A percentile compares a stretch with the other conserved stretches of the same genome.
These are phyloP conservation scores for Mucor lusitanicus DNA, from an alignment of 371 early-diverging fungal species.

Conservation along the genomic window DNA sequence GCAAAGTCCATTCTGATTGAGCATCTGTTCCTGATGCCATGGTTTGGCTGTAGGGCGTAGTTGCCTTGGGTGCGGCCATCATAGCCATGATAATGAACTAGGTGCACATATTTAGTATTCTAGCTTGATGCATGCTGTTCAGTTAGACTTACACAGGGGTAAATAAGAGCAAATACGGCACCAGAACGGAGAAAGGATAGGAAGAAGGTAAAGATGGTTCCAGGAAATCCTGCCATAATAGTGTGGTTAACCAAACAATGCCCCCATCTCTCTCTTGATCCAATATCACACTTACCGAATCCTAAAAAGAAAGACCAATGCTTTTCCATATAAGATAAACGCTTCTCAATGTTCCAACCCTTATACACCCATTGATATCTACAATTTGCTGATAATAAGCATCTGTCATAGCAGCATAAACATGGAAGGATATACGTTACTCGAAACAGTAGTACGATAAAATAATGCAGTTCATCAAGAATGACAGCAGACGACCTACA, in stretches of 20 bases:
- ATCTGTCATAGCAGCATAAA: no score
- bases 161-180: constrained; percentile 50
- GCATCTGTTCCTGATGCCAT: constrained; percentile 30
- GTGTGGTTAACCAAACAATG: neutral
- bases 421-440: constrained; percentile 18
- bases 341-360: constrained; percentile 53
- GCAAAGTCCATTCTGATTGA: constrained; percentile 34
- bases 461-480: constrained; percentile 45
- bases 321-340: constrained; percentile 50
- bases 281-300: constrained; percentile 36
- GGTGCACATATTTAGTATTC: neutral
- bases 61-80: constrained; percentile 43
- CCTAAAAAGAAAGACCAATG: constrained; percentile 61
- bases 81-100: constrained; percentile 58
- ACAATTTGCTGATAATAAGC: neutral
- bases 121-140: neutral
- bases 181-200: constrained; percentile 45
- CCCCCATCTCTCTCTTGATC: neutral
- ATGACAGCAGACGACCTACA: constrained; percentile 40
- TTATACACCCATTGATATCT: constrained; percentile 57
- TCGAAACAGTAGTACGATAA: constrained; percentile 50
- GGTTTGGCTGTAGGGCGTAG: constrained; percentile 30
- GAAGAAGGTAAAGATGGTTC: constrained; percentile 51
- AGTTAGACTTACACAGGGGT: constrained; percentile 46
- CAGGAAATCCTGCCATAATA: constrained; percentile 31